Conservation (phyloP, 768 basidiomycete species). For the Pisolithus sp. region DNA sequence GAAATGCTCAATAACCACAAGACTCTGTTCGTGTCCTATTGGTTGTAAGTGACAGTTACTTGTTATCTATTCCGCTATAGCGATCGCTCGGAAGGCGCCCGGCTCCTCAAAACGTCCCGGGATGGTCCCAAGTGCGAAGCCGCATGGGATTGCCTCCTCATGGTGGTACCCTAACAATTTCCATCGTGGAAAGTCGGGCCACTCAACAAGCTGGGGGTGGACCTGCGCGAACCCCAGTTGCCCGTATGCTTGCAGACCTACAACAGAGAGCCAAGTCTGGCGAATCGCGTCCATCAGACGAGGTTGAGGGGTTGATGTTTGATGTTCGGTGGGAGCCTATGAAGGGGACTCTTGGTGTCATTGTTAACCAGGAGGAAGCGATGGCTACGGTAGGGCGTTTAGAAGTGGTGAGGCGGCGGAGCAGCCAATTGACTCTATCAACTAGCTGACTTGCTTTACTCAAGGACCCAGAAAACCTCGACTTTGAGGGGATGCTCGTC, state of each 20-base stretch:
- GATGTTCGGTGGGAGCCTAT: slow-evolving; percentile 76
- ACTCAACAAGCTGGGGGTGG: slow-evolving; percentile 34
- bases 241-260: slow-evolving; percentile 52
- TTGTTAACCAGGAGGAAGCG: slow-evolving; percentile 43
- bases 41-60: slow-evolving; percentile 53
- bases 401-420: slow-evolving; percentile 45
- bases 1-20: slow-evolving; percentile 65
- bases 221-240: slow-evolving; percentile 47
- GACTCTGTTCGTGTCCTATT: slow-evolving; percentile 71
- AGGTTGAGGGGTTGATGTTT: slow-evolving; percentile 64
- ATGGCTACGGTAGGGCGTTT: slow-evolving; percentile 38
- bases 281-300: slow-evolving; percentile 54
- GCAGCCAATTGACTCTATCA: not conserved
- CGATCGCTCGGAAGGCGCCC: slow-evolving; percentile 30
- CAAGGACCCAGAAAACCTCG: slow-evolving; percentile 62
- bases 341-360: slow-evolving; percentile 56
- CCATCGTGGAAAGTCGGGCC: slow-evolving; percentile 51
- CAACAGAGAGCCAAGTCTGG: slow-evolving; percentile 61
- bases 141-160: slow-evolving; percentile 45
- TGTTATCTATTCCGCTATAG: not conserved
- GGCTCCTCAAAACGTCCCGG: slow-evolving; percentile 23
- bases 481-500: slow-evolving; percentile 65
- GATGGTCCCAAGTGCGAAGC: slow-evolving; percentile 23
- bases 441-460: not conserved
- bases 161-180: slow-evolving; percentile 70